Evolutionary conservation across 2,329 filamentous ascomycete genomes (phyloP).

Genomic region (Hortaea sp.): DNA sequence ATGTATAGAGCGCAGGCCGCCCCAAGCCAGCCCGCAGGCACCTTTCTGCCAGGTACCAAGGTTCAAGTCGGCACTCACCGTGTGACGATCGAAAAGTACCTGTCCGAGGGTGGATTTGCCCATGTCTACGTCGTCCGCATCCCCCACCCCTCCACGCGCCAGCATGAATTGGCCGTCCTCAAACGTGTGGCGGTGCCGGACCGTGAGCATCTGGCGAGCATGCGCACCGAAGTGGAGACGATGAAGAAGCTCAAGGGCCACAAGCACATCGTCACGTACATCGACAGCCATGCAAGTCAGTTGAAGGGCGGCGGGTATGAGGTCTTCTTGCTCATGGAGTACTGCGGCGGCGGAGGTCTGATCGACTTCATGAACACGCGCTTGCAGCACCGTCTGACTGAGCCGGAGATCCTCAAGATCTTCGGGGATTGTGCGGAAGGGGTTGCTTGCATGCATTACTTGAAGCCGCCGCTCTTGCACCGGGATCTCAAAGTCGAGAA

Average conservation of each 20-base stretch:
- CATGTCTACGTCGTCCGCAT: conserved; percentile 95
- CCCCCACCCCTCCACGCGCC: conserved; percentile 58
- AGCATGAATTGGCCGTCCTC: conserved; percentile 72
- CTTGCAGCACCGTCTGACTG: conserved; percentile 88
- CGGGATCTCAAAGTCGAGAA: conserved; percentile 97
- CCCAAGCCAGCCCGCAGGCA: conserved; percentile 42
- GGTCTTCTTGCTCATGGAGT: conserved; percentile 98
- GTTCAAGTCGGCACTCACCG: conserved; percentile 90
- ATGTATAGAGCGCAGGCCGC: not conserved
- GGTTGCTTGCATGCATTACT: conserved; percentile 97
- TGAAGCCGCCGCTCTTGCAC: conserved; percentile 85
- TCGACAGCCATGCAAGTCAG: conserved; percentile 95
- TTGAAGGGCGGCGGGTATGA: conserved; percentile 88
- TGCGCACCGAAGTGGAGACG: conserved; percentile 97
- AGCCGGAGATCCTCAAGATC: conserved; percentile 94
- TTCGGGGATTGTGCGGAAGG: conserved; percentile 94
- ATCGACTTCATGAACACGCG: conserved; percentile 99
- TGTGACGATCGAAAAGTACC: conserved; percentile 90
- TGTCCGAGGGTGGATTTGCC: conserved; percentile 95
- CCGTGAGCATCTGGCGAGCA: conserved; percentile 85
- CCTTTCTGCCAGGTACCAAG: conserved; percentile 87
- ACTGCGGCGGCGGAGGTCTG: conserved; percentile 83
- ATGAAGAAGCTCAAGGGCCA: conserved; percentile 99
- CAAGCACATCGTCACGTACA: conserved; percentile 91
- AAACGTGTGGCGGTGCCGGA: conserved; percentile 96